Percentiles rank a stretch among this genome's conserved stretches.
phyloP scores from a whole-genome alignment of 2,329 filamentous ascomycete species.

The Fusarium pseudonygamai region DNA sequence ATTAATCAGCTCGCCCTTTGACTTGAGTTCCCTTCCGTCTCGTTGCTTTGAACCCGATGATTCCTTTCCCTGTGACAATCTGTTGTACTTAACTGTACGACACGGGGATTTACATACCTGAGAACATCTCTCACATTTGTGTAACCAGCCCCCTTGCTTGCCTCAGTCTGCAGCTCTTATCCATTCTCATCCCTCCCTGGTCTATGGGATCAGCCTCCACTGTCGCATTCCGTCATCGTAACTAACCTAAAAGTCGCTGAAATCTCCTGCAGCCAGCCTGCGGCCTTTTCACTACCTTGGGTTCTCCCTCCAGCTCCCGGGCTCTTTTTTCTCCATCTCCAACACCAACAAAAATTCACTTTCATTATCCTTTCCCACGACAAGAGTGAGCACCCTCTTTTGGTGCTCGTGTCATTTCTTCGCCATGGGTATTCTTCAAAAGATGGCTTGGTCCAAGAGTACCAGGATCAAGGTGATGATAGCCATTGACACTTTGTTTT shows the following conservation, averaged over 20 bases:
- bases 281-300: not conserved
- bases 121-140: constrained; percentile 3
- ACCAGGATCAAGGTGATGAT: constrained; percentile 93
- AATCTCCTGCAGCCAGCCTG: constrained; percentile 28
- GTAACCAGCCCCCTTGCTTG: constrained; percentile 7
- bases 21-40: not conserved
- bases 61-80: not conserved
- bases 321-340: not conserved
- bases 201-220: constrained; percentile 15
- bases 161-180: not conserved
- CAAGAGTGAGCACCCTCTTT: constrained; percentile 8
- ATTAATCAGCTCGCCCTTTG: constrained; percentile 29
- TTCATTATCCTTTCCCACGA: not conserved
- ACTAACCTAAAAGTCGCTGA: constrained; percentile 21
- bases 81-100: not conserved
- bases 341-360: constrained; percentile 6
- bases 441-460: constrained; percentile 91
- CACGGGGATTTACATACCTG: not conserved
- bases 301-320: not conserved
- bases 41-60: not conserved
- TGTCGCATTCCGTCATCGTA: constrained; percentile 41
- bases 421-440: constrained; percentile 46
- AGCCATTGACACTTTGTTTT: constrained; percentile 88
- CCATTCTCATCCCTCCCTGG: not conserved
- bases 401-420: constrained; percentile 14